Base-by-base conservation (phyloP, 2,329 filamentous ascomycete species). In the Neonectria coccinea region DNA sequence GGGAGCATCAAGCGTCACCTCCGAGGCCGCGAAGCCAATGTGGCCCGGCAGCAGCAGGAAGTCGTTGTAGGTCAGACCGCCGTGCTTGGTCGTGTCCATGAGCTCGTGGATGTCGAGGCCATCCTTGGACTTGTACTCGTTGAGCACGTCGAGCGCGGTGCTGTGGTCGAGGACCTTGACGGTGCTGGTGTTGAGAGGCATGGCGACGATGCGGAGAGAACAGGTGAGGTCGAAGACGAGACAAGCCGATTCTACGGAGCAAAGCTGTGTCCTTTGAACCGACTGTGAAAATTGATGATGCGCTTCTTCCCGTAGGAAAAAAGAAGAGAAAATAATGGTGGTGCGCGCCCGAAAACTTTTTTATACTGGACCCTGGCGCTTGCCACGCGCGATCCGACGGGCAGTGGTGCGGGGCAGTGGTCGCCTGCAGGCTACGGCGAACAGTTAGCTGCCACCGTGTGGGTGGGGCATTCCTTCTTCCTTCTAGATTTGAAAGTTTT, bases 11-110 rank as follows among this genome's bases (percentile, higher is more conserved):
- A 99, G 90, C 53, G 83, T 83, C 71, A 98, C 96, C 69, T 92
- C 92, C 56, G 92, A 93, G 75, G 97, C 96, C 69, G 96, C 89
- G 83, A 99, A 99, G 81, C 95, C 96, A 83, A 99, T 97, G 84
- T 97, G 97, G 79, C 97, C 97, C 64, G 96, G 96, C 67, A 99
- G 88, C 75, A 99, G 84, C 68, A 99, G 89, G 85, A 99, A 99
- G 83, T 99, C 96, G 82, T 99, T 99, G 88, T 97, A 99, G 64
- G 95, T 98, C 77, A 99, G 86, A 76, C 96, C 96, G 67, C 96
- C 96, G 77, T 94, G 92, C 81, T 91, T 91, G 84, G 92, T 91
- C 71, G 95, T 94, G 84, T 99, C 92, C 79, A 98, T 89, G 74
- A 99, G 87, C 70, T 93, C 90, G 77, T 93, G 85, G 76, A 97